These are phyloP conservation scores for Nidularia sp. DNA, from an alignment of 768 basidiomycete species.

Conservation along the genomic window DNA sequence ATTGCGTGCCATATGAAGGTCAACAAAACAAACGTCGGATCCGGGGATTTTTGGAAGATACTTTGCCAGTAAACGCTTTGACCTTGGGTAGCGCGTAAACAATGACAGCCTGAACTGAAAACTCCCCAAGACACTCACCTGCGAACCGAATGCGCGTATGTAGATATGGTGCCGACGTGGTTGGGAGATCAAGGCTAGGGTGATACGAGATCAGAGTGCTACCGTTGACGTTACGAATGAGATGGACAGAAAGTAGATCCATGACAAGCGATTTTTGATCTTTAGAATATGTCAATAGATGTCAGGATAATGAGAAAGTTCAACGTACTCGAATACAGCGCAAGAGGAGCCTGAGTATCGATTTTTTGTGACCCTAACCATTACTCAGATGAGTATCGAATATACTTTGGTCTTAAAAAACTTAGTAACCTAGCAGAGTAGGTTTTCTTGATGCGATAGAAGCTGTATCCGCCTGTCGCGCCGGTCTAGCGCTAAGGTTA, in stretches of 20 bases:
- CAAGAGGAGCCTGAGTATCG: conserved; percentile 35
- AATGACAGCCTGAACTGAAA: background rate
- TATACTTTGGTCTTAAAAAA: background rate
- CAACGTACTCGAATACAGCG: conserved; percentile 23
- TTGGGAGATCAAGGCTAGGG: conserved; percentile 29
- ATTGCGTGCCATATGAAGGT: conserved; percentile 56
- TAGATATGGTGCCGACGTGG: conserved; percentile 36
- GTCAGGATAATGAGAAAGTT: background rate
- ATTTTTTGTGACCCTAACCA: conserved; percentile 18
- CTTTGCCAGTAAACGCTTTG: conserved; percentile 45
- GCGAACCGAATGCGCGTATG: conserved; percentile 46
- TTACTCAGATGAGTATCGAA: background rate
- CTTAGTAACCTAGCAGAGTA: background rate
- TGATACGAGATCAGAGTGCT: conserved; percentile 52
- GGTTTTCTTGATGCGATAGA: background rate
- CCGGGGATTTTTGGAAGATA: conserved; percentile 33
- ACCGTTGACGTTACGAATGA: conserved; percentile 36
- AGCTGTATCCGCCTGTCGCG: background rate
- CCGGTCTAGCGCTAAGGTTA: background rate
- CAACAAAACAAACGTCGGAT: conserved; percentile 54
- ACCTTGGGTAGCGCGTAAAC: conserved; percentile 14
- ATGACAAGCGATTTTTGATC: conserved; percentile 31
- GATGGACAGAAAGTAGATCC: conserved; percentile 45
- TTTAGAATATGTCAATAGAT: conserved; percentile 3
- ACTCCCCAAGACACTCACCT: conserved; percentile 15